A percentile compares a stretch with the other conserved stretches of the same genome.
phyloP scores from a whole-genome alignment of 805 yeast genomes.

The Cyberlindnera xylosilytica region DNA sequence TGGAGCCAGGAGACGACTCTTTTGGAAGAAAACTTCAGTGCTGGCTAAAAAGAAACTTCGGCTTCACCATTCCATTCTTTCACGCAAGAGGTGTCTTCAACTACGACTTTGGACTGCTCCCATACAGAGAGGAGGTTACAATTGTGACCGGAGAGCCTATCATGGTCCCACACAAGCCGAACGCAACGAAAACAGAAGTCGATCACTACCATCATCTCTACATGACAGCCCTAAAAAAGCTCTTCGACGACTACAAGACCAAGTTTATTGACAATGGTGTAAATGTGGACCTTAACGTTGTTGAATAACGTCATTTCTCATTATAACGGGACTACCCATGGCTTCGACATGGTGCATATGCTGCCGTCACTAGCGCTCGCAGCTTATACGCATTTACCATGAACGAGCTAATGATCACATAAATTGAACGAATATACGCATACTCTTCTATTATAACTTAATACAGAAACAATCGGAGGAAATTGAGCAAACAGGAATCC shows the following conservation, averaged over 20 bases:
- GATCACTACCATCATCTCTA: constrained; percentile 73
- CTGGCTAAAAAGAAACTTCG: constrained; percentile 66
- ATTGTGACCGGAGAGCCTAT: constrained; percentile 74
- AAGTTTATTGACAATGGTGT: constrained; percentile 33
- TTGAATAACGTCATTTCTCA: too few relatives aligned
- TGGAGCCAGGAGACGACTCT: constrained; percentile 42
- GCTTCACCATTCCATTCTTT: constrained; percentile 88
- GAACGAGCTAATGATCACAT: too few relatives aligned
- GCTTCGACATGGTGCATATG: too few relatives aligned
- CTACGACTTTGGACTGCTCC: constrained; percentile 87
- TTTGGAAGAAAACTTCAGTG: constrained; percentile 57
- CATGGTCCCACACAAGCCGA: constrained; percentile 46
- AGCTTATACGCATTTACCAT: too few relatives aligned
- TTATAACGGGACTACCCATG: too few relatives aligned
- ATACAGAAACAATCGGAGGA: too few relatives aligned
- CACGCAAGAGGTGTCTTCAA: constrained; percentile 91
- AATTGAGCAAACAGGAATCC: too few relatives aligned
- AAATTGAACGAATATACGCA: too few relatives aligned
- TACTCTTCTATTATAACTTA: too few relatives aligned
- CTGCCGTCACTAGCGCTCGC: too few relatives aligned
- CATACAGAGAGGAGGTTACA: constrained; percentile 76
- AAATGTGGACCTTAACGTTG: constrained; percentile 19
- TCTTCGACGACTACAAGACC: constrained; percentile 66
- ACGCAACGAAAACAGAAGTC: constrained; percentile 47
- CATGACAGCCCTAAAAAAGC: constrained; percentile 54